Conservation (phyloP, 2,329 filamentous ascomycete species). For the Zymoseptoria brevis region DNA sequence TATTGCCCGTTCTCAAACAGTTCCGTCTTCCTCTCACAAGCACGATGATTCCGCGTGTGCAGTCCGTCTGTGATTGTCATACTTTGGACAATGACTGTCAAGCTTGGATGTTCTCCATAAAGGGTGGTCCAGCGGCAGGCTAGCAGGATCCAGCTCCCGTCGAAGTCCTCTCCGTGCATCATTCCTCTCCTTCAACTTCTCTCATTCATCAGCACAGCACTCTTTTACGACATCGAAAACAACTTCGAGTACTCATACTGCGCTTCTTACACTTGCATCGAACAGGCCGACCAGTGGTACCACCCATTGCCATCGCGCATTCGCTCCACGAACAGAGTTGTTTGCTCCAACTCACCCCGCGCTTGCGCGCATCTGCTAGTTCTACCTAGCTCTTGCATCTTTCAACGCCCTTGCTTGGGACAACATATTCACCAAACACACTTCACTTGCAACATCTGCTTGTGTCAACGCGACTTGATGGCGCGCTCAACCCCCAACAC, state of each 20-base stretch:
- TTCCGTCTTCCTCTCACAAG: background rate
- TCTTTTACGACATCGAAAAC: background rate
- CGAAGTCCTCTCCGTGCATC: too few species aligned
- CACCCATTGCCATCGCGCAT: background rate
- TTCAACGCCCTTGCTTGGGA: background rate
- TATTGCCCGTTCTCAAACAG: background rate
- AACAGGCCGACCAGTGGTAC: background rate
- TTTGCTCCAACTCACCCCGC: background rate
- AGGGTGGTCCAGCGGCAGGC: too few species aligned
- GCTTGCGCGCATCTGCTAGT: background rate
- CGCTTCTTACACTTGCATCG: background rate
- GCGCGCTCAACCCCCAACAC: conserved; percentile 2
- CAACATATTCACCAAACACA: background rate
- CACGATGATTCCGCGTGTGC: background rate
- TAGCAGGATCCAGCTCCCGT: too few species aligned
- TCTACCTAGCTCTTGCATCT: background rate
- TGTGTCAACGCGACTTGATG: conserved; percentile 2
- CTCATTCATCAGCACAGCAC: background rate
- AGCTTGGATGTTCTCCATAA: background rate
- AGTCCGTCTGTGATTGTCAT: too few species aligned
- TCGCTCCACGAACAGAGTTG: background rate
- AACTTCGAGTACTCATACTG: background rate
- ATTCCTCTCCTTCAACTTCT: background rate
- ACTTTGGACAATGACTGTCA: background rate
- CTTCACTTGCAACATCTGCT: background rate